phyloP scores from a whole-genome alignment of 371 early-diverging fungal species.

The Umbelopsis sp. region DNA sequence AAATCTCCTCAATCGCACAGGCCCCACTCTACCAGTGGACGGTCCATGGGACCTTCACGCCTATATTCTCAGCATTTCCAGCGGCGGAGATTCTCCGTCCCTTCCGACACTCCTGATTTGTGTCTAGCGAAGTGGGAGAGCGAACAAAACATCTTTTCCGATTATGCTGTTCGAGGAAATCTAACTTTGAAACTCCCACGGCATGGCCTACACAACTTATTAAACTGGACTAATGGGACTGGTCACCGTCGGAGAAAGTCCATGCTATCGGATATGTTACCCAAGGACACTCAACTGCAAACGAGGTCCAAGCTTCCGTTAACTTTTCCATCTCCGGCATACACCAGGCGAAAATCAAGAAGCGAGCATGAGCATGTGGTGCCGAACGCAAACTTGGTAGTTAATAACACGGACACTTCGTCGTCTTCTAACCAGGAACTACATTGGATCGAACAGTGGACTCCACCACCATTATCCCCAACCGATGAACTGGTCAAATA shows the following conservation, averaged over 20 bases:
- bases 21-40: neutral
- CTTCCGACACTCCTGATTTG: constrained; percentile 3
- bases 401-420: neutral
- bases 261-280: neutral
- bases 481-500: neutral
- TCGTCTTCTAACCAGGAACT: neutral
- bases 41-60: neutral
- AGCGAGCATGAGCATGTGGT: neutral
- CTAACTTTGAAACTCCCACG: neutral
- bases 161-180: neutral
- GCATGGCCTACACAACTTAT: neutral
- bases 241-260: neutral
- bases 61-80: constrained; percentile 4
- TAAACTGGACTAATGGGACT: neutral
- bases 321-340: neutral
- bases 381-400: neutral
- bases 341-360: neutral
- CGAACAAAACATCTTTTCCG: neutral
- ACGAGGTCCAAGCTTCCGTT: constrained; percentile 4
- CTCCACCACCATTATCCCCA: constrained; percentile 9
- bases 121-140: constrained; percentile 14
- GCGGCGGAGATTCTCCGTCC: constrained; percentile 6
- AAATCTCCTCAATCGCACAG: constrained; percentile 6
- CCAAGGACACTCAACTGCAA: constrained; percentile 8
- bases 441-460: constrained; percentile 18